Conservation (phyloP, 805 yeast species). For the Clavispora carvajalis region DNA sequence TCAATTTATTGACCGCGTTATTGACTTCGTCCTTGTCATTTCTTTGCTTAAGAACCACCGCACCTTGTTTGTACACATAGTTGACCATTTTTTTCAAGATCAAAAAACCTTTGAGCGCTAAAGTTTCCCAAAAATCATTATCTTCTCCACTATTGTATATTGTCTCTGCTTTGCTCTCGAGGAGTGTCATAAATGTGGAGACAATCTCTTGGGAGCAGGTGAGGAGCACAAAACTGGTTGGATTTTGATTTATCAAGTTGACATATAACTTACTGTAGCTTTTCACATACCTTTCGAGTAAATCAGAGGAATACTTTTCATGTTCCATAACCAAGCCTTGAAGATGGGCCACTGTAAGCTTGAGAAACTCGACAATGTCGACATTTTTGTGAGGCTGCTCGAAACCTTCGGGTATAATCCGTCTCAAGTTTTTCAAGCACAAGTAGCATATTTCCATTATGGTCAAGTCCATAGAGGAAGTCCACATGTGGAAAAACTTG, state of each 20-base stretch:
- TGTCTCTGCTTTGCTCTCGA: constrained; percentile 59
- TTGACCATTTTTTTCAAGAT: constrained; percentile 61
- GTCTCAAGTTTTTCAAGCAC: constrained; percentile 66
- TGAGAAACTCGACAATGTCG: constrained; percentile 57
- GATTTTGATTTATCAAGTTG: constrained; percentile 52
- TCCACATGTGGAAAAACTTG: constrained; percentile 61
- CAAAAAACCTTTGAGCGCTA: constrained; percentile 61
- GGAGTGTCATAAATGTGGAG: constrained; percentile 51
- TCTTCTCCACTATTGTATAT: constrained; percentile 58
- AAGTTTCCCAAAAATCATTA: constrained; percentile 66
- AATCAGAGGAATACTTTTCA: constrained; percentile 42
- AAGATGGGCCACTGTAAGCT: constrained; percentile 52
- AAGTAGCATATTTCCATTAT: constrained; percentile 72
- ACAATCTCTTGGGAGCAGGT: constrained; percentile 59
- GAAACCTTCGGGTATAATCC: constrained; percentile 72
- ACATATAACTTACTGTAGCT: constrained; percentile 73
- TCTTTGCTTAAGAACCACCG: constrained; percentile 58
- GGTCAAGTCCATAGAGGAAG: constrained; percentile 42
- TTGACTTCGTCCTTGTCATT: constrained; percentile 62
- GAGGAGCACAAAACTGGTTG: constrained; percentile 66
- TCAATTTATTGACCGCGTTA: constrained; percentile 48
- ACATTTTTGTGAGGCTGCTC: constrained; percentile 61
- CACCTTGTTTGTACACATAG: constrained; percentile 61
- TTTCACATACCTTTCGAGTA: constrained; percentile 65
- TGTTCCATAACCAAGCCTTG: constrained; percentile 50